phyloP scores from a whole-genome alignment of 148 eudicot species.

The Vaccinium myrtillus region DNA sequence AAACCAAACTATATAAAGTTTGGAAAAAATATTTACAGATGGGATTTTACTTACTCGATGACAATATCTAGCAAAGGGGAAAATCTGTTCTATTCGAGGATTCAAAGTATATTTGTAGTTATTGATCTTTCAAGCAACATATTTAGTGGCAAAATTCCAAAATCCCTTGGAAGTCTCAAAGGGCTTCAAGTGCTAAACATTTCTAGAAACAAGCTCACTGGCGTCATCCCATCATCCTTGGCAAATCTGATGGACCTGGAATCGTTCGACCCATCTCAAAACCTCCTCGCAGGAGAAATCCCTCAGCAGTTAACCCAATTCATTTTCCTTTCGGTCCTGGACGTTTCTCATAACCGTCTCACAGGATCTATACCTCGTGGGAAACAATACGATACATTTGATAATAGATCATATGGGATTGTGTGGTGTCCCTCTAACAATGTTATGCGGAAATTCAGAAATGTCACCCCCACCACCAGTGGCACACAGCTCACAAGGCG shows the following conservation, averaged over 20 bases:
- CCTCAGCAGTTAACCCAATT: neutral
- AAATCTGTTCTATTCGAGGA: neutral
- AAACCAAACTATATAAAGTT: too few species aligned
- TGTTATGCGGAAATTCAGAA: neutral
- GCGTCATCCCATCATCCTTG: neutral
- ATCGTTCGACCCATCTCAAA: neutral
- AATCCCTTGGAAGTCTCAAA: neutral
- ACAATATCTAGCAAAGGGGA: neutral
- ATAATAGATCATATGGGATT: neutral
- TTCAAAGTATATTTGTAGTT: neutral
- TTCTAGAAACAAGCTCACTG: neutral
- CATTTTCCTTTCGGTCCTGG: neutral
- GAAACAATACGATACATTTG: neutral
- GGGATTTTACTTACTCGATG: neutral
- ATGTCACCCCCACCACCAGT: neutral
- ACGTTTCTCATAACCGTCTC: neutral
- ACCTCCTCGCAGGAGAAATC: neutral
- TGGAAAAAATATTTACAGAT: rapidly evolving
- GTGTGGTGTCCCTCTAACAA: neutral
- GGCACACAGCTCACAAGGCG: neutral
- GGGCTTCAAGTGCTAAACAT: neutral
- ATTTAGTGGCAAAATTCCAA: neutral
- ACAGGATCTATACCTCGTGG: neutral
- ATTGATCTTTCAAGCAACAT: neutral
- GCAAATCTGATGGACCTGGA: neutral